These are phyloP conservation scores for Kwoniella pini DNA, from an alignment of 768 basidiomycete genomes.

Conservation along the genomic window DNA sequence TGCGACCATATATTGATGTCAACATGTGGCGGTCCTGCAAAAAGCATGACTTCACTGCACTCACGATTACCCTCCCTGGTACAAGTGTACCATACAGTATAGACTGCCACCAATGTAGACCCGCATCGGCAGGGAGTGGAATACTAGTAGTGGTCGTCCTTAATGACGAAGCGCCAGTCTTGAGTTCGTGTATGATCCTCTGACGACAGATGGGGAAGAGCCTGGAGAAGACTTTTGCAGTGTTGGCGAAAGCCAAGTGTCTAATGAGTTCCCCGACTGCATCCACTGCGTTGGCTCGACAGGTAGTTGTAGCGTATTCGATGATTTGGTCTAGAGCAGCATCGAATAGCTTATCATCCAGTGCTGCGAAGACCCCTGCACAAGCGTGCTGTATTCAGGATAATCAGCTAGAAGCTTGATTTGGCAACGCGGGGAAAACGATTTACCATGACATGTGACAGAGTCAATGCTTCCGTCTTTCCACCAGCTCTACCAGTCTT, in stretches of 20 bases:
- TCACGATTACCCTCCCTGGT: conserved; percentile 32
- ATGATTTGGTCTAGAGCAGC: conserved; percentile 79
- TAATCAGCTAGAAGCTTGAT: background rate
- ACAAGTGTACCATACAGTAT: conserved; percentile 42
- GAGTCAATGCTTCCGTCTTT: conserved; percentile 55
- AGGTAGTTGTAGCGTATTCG: conserved; percentile 84
- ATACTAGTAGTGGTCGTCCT: conserved; percentile 62
- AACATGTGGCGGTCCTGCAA: too few species aligned
- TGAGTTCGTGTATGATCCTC: conserved; percentile 81
- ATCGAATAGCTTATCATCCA: conserved; percentile 73
- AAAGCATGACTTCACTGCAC: too few species aligned
- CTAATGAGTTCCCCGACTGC: conserved; percentile 86
- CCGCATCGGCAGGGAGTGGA: conserved; percentile 69
- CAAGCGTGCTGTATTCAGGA: conserved; percentile 42
- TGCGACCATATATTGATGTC: background rate
- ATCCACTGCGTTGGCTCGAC: conserved; percentile 84
- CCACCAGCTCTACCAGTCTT: conserved; percentile 66
- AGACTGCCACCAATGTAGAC: conserved; percentile 71
- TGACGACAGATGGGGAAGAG: conserved; percentile 75
- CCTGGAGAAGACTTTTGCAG: conserved; percentile 72
- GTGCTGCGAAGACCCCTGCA: conserved; percentile 61
- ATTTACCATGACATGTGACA: conserved; percentile 50
- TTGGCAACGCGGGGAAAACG: background rate
- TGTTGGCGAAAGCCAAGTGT: conserved; percentile 75
- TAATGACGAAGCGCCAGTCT: conserved; percentile 68